These are phyloP conservation scores for Eucalyptus tenuipes DNA, from an alignment of 345 rosid genomes.

Conservation along the genomic window DNA sequence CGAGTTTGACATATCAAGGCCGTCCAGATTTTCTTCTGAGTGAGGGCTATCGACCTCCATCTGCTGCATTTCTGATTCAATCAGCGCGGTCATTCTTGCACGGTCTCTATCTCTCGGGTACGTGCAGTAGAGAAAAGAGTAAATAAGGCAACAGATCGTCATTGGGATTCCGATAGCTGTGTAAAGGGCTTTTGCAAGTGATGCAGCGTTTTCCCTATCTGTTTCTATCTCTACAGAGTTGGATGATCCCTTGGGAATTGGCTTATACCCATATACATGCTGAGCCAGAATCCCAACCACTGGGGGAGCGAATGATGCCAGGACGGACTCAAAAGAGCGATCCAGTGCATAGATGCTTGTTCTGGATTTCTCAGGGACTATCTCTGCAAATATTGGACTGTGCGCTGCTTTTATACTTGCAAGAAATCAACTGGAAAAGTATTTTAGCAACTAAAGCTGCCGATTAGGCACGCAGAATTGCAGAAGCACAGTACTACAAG, in stretches of 20 bases:
- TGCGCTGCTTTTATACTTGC: background rate
- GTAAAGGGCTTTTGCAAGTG: constrained; percentile 73
- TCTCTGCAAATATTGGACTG: constrained; percentile 93
- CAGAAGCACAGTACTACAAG: background rate
- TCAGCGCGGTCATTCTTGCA: constrained; percentile 59
- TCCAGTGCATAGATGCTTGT: constrained; percentile 79
- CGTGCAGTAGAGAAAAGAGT: constrained; percentile 62
- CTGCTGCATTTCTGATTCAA: constrained; percentile 56
- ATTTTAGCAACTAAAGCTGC: background rate
- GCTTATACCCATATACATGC: constrained; percentile 67
- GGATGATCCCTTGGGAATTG: constrained; percentile 32
- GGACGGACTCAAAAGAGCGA: constrained; percentile 61
- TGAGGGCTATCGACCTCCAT: background rate
- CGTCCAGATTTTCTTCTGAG: background rate
- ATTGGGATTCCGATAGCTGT: constrained; percentile 68
- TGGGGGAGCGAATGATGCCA: constrained; percentile 83
- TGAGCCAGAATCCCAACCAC: constrained; percentile 66
- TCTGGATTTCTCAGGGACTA: constrained; percentile 77
- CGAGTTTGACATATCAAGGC: background rate
- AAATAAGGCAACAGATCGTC: constrained; percentile 60
- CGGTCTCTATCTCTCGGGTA: constrained; percentile 74
- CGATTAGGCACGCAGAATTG: background rate
- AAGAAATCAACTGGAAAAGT: background rate
- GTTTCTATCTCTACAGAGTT: constrained; percentile 33
- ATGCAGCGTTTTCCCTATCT: constrained; percentile 68